Evolutionary conservation across 75 land plant species (phyloP).

Genomic region (Picea sitchensis): DNA sequence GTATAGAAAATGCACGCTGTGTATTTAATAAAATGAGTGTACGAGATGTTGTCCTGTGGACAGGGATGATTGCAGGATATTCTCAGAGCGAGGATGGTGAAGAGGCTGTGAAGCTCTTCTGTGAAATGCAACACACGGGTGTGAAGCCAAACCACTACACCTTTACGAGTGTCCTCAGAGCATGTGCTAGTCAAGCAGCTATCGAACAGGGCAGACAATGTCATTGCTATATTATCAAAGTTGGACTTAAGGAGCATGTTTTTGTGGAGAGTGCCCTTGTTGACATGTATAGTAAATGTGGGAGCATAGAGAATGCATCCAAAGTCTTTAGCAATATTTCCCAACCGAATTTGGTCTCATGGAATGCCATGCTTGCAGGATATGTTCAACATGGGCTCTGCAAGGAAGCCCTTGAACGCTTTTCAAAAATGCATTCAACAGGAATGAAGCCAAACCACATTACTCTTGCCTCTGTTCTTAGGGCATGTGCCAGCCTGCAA

Average conservation of each 20-base stretch:
- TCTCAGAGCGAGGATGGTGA: conserved; percentile 31
- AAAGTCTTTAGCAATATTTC: conserved; percentile 26
- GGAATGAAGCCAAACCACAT: conserved; percentile 35
- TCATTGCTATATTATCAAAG: conserved; percentile 39
- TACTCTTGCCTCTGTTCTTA: conserved; percentile 34
- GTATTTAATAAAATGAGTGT: conserved; percentile 45
- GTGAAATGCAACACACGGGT: conserved; percentile 28
- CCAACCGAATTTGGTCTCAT: conserved; percentile 44
- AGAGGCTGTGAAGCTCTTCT: conserved; percentile 32
- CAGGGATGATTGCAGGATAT: conserved; percentile 30
- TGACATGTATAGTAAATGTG: conserved; percentile 45
- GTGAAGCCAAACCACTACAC: conserved; percentile 44
- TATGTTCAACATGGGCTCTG: conserved; percentile 24
- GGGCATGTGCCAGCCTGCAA: conserved; percentile 26
- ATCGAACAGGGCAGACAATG: conserved; percentile 26
- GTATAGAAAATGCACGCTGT: conserved; percentile 23
- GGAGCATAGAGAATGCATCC: conserved; percentile 22
- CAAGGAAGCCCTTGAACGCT: conserved; percentile 41
- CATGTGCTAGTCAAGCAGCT: conserved; percentile 33
- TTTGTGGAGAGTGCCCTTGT: conserved; percentile 32
- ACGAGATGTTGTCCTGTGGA: conserved; percentile 50
- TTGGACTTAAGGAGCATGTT: conserved; percentile 17
- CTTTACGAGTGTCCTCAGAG: conserved; percentile 38
- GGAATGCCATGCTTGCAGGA: conserved; percentile 58
- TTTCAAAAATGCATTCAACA: conserved; percentile 29